These are phyloP conservation scores for Backusella sp. DNA, from an alignment of 192 early-diverging fungal genomes.

Conservation along the genomic window DNA sequence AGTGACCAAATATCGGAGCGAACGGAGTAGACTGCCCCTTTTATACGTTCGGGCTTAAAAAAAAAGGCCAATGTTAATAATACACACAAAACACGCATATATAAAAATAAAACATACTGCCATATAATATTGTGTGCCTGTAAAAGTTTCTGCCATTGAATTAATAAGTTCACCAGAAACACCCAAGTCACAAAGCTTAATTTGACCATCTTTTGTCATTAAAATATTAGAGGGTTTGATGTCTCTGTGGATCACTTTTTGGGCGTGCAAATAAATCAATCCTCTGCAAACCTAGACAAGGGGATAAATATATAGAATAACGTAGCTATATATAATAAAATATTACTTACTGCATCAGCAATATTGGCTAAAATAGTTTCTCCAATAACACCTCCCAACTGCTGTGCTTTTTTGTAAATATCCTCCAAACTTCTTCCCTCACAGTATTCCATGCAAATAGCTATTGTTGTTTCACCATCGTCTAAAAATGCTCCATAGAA, in stretches of 20 bases:
- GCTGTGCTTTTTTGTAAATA: slow-evolving; percentile 75
- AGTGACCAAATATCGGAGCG: slow-evolving; percentile 98
- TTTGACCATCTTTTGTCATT: slow-evolving; percentile 81
- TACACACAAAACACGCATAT: background rate
- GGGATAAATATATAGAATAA: background rate
- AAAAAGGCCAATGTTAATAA: slow-evolving; percentile 8
- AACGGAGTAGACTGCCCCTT: slow-evolving; percentile 83
- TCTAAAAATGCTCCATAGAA: slow-evolving; percentile 91
- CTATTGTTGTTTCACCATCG: slow-evolving; percentile 73
- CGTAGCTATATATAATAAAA: background rate
- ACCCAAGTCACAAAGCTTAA: slow-evolving; percentile 97
- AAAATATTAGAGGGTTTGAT: slow-evolving; percentile 98
- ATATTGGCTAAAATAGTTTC: slow-evolving; percentile 89
- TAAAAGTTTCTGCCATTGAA: slow-evolving; percentile 90
- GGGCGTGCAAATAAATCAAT: slow-evolving; percentile 82
- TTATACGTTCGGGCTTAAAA: slow-evolving; percentile 88
- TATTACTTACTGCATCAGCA: slow-evolving; percentile 61
- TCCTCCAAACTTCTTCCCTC: slow-evolving; percentile 89
- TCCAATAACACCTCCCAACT: slow-evolving; percentile 71
- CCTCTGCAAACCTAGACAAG: slow-evolving; percentile 70
- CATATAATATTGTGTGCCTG: slow-evolving; percentile 96
- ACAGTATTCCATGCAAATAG: slow-evolving; percentile 97
- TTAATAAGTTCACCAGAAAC: slow-evolving; percentile 89
- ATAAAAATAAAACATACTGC: slow-evolving; percentile 58
- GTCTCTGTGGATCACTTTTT: slow-evolving; percentile 93